Conservation (phyloP, 495 filamentous ascomycete species). For the Neurospora sp. region DNA sequence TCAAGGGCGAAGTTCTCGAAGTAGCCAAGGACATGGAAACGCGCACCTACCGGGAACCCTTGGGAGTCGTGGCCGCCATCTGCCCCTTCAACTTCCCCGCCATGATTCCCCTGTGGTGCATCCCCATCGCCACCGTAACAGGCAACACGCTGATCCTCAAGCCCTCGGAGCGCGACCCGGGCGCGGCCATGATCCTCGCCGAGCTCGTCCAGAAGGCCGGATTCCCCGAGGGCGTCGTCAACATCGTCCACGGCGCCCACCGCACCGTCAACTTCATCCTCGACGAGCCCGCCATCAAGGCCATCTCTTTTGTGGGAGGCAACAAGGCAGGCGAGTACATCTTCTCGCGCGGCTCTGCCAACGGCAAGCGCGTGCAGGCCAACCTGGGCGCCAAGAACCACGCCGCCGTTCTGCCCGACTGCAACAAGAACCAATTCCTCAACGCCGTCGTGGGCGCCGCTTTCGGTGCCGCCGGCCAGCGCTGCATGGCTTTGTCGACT, state of each 20-base stretch:
- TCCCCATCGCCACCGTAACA: conserved; percentile 87
- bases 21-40: conserved; percentile 99
- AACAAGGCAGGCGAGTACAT: conserved; percentile 98
- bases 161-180: conserved; percentile 97
- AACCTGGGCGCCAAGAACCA: conserved; percentile 99
- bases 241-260: conserved; percentile 85
- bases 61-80: conserved; percentile 93
- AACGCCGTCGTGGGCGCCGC: conserved; percentile 92
- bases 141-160: conserved; percentile 94
- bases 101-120: conserved; percentile 98
- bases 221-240: conserved; percentile 88
- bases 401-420: conserved; percentile 87
- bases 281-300: conserved; percentile 92
- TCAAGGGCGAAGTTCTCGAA: conserved; percentile 91
- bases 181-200: conserved; percentile 94
- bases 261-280: conserved; percentile 95
- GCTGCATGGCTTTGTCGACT: conserved; percentile 95
- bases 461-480: conserved; percentile 93
- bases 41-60: conserved; percentile 78
- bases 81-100: conserved; percentile 99
- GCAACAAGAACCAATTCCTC: conserved; percentile 94
- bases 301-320: conserved; percentile 93
- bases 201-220: conserved; percentile 87
- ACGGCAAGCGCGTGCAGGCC: conserved; percentile 89
- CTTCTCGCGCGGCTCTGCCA: conserved; percentile 80